Base-by-base conservation (phyloP, 1,139 yeast species). In the Magnusiomyces suaveolens region DNA sequence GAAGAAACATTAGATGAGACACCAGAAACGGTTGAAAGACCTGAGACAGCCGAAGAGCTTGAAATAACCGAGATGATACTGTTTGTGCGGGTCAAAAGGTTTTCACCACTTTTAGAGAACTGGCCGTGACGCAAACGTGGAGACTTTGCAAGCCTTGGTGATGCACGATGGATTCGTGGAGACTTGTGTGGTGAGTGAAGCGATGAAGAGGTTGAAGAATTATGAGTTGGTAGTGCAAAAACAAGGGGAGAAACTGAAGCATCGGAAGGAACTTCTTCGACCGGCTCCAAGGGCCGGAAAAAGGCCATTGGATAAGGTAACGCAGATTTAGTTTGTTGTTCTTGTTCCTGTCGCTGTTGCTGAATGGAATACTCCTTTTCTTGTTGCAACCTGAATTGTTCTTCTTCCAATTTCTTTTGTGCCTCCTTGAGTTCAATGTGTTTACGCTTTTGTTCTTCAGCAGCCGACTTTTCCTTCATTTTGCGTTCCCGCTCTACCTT, bases 281-380 rank as follows among this genome's bases (percentile, higher is more conserved):
- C 50, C 10, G 50, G 50, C 29, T 32, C 50, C 29, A 47, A 23
- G 6, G 21, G 48, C n/a, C 38, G 38, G 38, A 46, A 46, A 14
- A 24, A 6, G 14, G 43, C 41, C 2, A 10, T 21, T n/a, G 33
- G 36, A 21, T 26, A 46, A 10, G 25, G 44, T 26, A 46, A 10
- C 14, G 44, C 4, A 41, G 44, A 6, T 4, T 8, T 41, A 21
- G 23, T 18, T 41, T 8, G 43, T 38, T 38, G 43, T 14, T 24
- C n/a, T 14, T 44, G 38, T 25, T 52, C 52, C 39, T 39, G 51
- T 26, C 48, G 54, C 14, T 43, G 54, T 53, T 52, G 58, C 54
- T 57, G 59, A 43, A 54, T 55, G 57, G 52, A 60, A 48, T 52
- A 56, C 52, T 60, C 62, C 44, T 54, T 59, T 55, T 56, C 57